These are phyloP conservation scores for Colletotrichum orchidophilum DNA, from an alignment of 2,329 filamentous ascomycete species.

Conservation along the genomic window DNA sequence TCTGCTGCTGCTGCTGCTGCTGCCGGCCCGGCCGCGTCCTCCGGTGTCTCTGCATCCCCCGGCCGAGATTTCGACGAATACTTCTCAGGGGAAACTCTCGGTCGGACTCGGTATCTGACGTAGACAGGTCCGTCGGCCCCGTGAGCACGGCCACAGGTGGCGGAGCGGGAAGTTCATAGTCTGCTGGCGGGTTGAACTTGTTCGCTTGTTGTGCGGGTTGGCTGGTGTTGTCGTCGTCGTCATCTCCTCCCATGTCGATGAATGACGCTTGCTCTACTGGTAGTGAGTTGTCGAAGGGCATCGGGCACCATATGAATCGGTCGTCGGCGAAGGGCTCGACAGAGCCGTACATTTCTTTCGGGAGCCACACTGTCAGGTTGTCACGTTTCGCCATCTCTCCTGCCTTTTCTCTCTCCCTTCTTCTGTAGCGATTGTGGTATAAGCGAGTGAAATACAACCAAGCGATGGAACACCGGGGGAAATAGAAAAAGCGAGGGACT, in stretches of 20 bases:
- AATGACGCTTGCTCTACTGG: constrained; percentile 29
- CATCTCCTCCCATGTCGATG: constrained; percentile 11
- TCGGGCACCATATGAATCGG: constrained; percentile 25
- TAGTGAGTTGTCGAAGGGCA: constrained; percentile 25
- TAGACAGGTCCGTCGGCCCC: not conserved
- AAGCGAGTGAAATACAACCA: constrained; percentile 3
- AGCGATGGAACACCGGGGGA: not conserved
- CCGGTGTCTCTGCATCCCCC: not conserved
- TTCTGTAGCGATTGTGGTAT: constrained; percentile 1
- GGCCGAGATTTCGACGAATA: not conserved
- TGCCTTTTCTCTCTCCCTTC: not conserved
- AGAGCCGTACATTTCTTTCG: constrained; percentile 29
- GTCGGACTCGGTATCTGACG: constrained; percentile 19
- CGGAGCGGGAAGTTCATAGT: not conserved
- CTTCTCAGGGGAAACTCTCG: not conserved
- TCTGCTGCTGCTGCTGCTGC: not conserved
- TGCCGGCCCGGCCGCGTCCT: not conserved
- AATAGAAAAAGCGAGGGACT: not conserved
- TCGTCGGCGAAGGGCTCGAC: constrained; percentile 27
- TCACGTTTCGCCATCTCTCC: constrained; percentile 15
- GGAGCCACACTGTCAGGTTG: constrained; percentile 27
- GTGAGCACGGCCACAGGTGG: not conserved
- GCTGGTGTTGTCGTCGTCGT: not conserved
- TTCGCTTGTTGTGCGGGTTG: not conserved
- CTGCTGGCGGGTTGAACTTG: not conserved